These are phyloP conservation scores for Sideroxylon spinosum DNA, from an alignment of 179 eudicot species.

Conservation along the genomic window DNA sequence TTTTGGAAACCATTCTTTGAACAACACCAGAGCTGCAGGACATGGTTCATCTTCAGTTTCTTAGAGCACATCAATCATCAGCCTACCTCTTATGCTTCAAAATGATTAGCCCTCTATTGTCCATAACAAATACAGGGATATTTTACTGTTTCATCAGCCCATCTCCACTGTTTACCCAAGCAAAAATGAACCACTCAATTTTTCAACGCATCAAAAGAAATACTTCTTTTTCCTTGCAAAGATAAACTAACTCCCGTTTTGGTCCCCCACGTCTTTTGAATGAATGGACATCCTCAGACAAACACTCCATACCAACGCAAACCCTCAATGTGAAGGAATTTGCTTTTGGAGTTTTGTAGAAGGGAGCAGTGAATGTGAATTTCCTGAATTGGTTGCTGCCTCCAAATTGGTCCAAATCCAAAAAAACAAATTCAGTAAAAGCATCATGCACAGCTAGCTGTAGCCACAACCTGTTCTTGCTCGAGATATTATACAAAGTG, in stretches of 20 bases:
- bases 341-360: constrained; percentile 58
- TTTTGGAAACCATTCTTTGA: too few relatives aligned
- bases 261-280: constrained; percentile 55
- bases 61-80: not conserved
- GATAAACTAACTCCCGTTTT: constrained; percentile 36
- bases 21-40: too few relatives aligned
- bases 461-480: constrained; percentile 59
- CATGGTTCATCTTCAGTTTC: not conserved
- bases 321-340: constrained; percentile 45
- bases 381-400: constrained; percentile 31
- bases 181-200: not conserved
- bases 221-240: constrained; percentile 55
- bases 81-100: not conserved
- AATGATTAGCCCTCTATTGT: not conserved
- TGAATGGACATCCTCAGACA: constrained; percentile 31
- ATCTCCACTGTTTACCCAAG: too few relatives aligned
- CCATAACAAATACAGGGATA: not conserved
- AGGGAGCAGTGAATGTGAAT: constrained; percentile 47
- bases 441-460: constrained; percentile 35
- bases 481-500: constrained; percentile 50
- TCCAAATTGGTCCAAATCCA: constrained; percentile 47
- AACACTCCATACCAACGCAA: constrained; percentile 64
- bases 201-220: constrained; percentile 26
- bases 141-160: not conserved
- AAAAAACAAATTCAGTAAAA: constrained; percentile 49